Percentiles rank a stretch among this genome's conserved stretches.
Conservation (phyloP, 441 rosid species). For the Jatropha multifida region DNA sequence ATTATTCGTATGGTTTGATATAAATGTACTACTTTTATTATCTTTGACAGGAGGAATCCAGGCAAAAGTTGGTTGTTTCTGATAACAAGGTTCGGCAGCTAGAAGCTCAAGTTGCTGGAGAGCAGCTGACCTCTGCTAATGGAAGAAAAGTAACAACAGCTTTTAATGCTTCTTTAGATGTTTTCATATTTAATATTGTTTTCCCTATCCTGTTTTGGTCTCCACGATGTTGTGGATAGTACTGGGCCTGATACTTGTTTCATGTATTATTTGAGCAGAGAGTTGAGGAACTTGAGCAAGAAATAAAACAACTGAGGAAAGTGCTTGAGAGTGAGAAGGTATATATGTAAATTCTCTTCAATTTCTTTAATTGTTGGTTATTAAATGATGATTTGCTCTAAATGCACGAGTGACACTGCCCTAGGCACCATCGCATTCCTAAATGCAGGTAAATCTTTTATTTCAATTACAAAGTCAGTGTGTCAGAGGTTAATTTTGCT, state of each 20-base stretch:
- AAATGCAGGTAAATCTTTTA: not conserved
- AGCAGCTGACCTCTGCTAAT: constrained; percentile 59
- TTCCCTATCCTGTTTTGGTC: not conserved
- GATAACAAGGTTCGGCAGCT: constrained; percentile 90
- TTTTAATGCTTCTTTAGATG: constrained; percentile 23
- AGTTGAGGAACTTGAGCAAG: constrained; percentile 78
- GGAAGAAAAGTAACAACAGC: constrained; percentile 58
- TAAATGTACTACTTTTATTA: constrained; percentile 16
- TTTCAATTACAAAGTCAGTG: not conserved
- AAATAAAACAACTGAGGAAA: constrained; percentile 50
- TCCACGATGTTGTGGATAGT: not conserved
- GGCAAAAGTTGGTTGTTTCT: constrained; percentile 77
- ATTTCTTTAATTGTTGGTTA: not conserved
- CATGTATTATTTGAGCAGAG: constrained; percentile 45
- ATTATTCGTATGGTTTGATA: constrained; percentile 2
- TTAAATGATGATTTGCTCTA: not conserved
- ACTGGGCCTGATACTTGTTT: constrained; percentile 17
- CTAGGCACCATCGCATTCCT: not conserved
- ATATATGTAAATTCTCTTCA: constrained; percentile 32
- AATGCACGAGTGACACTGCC: not conserved
- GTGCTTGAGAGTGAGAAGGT: constrained; percentile 92
- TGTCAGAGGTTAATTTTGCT: not conserved
- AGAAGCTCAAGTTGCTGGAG: constrained; percentile 79
- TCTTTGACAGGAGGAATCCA: constrained; percentile 69
- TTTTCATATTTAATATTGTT: not conserved